A percentile compares a stretch with the other conserved stretches of the same genome.
These are phyloP conservation scores for Saprolegnia diclina DNA, from an alignment of 352 stramenopile species.

Conservation along the genomic window DNA sequence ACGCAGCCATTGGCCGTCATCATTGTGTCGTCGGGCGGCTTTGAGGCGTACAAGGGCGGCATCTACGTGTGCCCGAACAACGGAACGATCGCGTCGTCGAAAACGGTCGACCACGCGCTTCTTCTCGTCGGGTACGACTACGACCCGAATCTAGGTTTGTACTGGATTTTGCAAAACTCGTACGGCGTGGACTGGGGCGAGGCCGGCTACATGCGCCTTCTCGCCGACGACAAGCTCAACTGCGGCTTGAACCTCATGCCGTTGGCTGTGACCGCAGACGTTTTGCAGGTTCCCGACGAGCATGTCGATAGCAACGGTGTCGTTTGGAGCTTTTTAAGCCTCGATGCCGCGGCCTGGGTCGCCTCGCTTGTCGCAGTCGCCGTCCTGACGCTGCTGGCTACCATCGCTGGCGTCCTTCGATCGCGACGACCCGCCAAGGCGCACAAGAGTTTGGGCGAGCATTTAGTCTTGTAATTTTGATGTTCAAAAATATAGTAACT, in stretches of 20 bases:
- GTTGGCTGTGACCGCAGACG: constrained; percentile 42
- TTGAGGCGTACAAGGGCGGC: constrained; percentile 75
- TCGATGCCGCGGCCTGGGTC: constrained; percentile 54
- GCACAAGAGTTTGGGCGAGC: background rate
- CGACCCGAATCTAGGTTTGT: constrained; percentile 29
- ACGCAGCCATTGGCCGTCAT: constrained; percentile 66
- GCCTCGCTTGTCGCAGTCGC: constrained; percentile 42
- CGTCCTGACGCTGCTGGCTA: constrained; percentile 48
- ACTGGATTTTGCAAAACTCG: constrained; percentile 84
- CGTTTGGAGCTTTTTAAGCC: constrained; percentile 46
- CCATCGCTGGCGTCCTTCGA: constrained; percentile 41
- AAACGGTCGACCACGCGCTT: constrained; percentile 61
- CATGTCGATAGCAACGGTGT: constrained; percentile 54
- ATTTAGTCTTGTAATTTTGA: background rate
- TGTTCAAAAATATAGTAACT: background rate
- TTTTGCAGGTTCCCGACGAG: constrained; percentile 37
- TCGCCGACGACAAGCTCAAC: constrained; percentile 69
- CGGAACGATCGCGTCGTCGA: constrained; percentile 34
- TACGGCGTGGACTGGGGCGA: constrained; percentile 72
- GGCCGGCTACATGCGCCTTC: constrained; percentile 54
- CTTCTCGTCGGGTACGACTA: constrained; percentile 66
- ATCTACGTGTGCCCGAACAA: constrained; percentile 46
- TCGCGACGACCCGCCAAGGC: background rate
- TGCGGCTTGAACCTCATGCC: constrained; percentile 71
- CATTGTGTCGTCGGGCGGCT: constrained; percentile 66